Base-by-base conservation (phyloP, 2,329 filamentous ascomycete species). In the Clarireedia paspali region DNA sequence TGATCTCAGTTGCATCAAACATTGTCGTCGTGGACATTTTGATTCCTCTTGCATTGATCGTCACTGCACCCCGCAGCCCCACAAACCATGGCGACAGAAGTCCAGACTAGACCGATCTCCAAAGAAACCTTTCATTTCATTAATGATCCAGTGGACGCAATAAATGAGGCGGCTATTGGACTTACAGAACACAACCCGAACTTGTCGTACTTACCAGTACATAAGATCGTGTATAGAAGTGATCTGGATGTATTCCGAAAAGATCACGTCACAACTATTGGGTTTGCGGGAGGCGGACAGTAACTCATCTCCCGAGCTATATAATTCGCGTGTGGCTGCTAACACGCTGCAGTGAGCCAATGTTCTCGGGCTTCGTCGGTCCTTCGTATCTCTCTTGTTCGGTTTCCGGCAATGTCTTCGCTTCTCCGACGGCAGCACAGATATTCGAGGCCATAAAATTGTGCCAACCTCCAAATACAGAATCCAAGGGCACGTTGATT, bases 291-390 rank as follows among this genome's bases (percentile, higher is more conserved):
- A 39, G 64, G 63, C 30, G 64, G 64, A 47, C 63, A 66, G 64
- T 66, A 58, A 60, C 63, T 58, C 46, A 34, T 34, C 30, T 34
- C 30, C 10, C 10, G 10, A 34, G 30, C 10, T 34, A 34, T 34
- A 9, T 20, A 34, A 12, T 17, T 12, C 7, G 45, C 23, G 20
- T 46, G n/a, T 12, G 24, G 24, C 23, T 24, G 20, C 6, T 53
- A 4, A 34, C 53, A 44, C 20, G 30, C 45, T 30, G 6, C 47
- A 64, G 61, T 47, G 63, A 64, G 38, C 72, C 72, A 30, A 72
- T 73, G 70, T 73, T 72, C 60, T 68, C 69, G 34, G 72, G 71
- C 57, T 74, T 73, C 61, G 72, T 74, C 5, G 72, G 72, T 6
- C 58, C 62, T 39, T 70, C 69, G 30, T 71, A 71, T 59, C 68